These are phyloP conservation scores for Pythium coloratum DNA, from an alignment of 352 stramenopile species.

Conservation along the genomic window DNA sequence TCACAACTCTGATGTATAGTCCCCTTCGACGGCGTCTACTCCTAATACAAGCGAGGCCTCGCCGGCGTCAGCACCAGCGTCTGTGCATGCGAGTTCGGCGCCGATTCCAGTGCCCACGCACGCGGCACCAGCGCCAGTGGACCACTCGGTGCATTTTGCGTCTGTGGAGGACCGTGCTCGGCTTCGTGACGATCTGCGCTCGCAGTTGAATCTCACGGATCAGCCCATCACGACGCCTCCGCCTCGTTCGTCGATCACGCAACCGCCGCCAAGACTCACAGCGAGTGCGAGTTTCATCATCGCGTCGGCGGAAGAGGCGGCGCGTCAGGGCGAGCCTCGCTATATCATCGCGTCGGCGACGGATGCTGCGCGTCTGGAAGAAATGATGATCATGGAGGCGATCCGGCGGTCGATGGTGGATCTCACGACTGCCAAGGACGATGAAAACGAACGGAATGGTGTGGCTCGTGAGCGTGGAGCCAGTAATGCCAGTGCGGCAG, in stretches of 20 bases:
- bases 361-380: slow-evolving; percentile 63
- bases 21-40: slow-evolving; percentile 10
- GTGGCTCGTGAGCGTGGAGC: background rate
- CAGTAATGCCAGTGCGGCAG: background rate
- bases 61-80: background rate
- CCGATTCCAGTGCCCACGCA: slow-evolving; percentile 26
- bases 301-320: slow-evolving; percentile 25
- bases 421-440: slow-evolving; percentile 40
- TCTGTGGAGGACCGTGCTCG: slow-evolving; percentile 75
- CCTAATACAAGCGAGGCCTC: slow-evolving; percentile 14
- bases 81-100: background rate
- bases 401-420: slow-evolving; percentile 82
- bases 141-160: slow-evolving; percentile 34
- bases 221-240: slow-evolving; percentile 45
- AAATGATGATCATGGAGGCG: slow-evolving; percentile 83
- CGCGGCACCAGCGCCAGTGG: slow-evolving; percentile 13
- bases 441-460: slow-evolving; percentile 12
- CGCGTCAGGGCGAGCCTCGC: slow-evolving; percentile 21
- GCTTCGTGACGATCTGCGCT: slow-evolving; percentile 69
- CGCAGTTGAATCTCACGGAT: slow-evolving; percentile 64
- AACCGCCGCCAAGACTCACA: background rate
- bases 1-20: slow-evolving; percentile 12
- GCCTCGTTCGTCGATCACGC: slow-evolving; percentile 16
- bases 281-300: slow-evolving; percentile 27
- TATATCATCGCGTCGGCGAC: slow-evolving; percentile 41